Base-by-base conservation (phyloP, 441 rosid genomes). In the Capsella rubella region DNA sequence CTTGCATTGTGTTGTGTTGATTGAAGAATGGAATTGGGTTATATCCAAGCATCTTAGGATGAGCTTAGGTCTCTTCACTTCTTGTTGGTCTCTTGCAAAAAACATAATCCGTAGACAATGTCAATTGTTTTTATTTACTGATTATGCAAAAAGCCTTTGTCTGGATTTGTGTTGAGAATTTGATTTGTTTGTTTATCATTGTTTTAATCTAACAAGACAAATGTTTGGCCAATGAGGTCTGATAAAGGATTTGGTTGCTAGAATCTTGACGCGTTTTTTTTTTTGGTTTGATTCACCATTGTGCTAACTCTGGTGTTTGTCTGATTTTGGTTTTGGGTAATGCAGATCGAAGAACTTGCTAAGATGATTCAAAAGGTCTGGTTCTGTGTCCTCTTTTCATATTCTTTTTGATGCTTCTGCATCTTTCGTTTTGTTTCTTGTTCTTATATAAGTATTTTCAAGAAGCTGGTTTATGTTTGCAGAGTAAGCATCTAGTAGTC, bases 401-500 rank as follows among this genome's bases (percentile, higher is more conserved):
- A 5, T 32, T 53, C 27, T 25, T 77, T n/a, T 64, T 43, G 46
- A 21, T 43, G 50, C 10, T 53, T 52, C 45, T 16, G 11, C 6
- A 4, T 42, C 6, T 58, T 29, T 0, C 6, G 3, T 34, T 27
- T 15, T 18, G 65, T 51, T 16, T 46, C 35, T 37, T 72, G 54
- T 47, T 76, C 31, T 50, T 46, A 28, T 51, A 64, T 62, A 39
- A 57, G 69, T 76, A 16, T 68, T 45, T 71, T 82, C 40, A 79
- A 77, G 32, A 39, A 67, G 69, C 69, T 67, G 78, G 70, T 76
- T 87, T 84, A 28, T 78, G 68, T 69, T 84, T 90, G 93, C 96
- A 95, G 99, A 89, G 97, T 84, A 92, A 88, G 90, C 99, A 92
- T 86, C 90, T 95, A 72, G 97, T 92, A 75, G 97, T 84, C 71